These are phyloP conservation scores for Fusarium penzigii DNA, from an alignment of 2,329 filamentous ascomycete genomes.

Conservation along the genomic window DNA sequence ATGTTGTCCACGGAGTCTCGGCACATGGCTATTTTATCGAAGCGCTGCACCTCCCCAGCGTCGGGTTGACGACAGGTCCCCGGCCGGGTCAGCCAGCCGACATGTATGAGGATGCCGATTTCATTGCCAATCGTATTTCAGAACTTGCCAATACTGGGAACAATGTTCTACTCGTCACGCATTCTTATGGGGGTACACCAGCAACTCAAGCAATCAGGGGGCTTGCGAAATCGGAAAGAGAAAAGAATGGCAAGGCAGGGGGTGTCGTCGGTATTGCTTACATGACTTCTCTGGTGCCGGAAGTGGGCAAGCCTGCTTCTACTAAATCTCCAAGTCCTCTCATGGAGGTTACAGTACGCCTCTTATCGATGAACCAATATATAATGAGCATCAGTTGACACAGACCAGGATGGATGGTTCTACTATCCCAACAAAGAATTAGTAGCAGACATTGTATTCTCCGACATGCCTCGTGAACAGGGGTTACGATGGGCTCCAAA, in stretches of 20 bases:
- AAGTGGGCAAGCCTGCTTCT: slow-evolving; percentile 19
- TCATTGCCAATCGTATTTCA: slow-evolving; percentile 30
- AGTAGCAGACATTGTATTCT: slow-evolving; percentile 23
- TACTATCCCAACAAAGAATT: slow-evolving; percentile 13
- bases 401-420: slow-evolving; percentile 36
- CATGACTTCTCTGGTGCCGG: slow-evolving; percentile 27
- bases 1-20: slow-evolving; percentile 1
- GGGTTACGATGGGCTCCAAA: slow-evolving; percentile 5
- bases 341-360: not conserved
- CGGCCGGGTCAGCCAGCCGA: slow-evolving; percentile 6
- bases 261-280: slow-evolving; percentile 35
- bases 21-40: slow-evolving; percentile 3
- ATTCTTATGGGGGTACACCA: slow-evolving; percentile 42
- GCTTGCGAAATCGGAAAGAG: slow-evolving; percentile 31
- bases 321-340: not conserved
- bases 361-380: not conserved
- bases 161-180: slow-evolving; percentile 40
- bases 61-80: slow-evolving; percentile 2
- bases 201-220: slow-evolving; percentile 34
- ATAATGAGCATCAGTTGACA: not conserved
- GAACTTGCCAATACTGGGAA: slow-evolving; percentile 36
- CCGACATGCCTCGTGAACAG: slow-evolving; percentile 28
- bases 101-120: slow-evolving; percentile 34
- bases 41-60: slow-evolving; percentile 5
- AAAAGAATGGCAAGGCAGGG: slow-evolving; percentile 31